phyloP scores from a whole-genome alignment of 2,329 filamentous ascomycete genomes.

The Talaromyces amestolkiae region DNA sequence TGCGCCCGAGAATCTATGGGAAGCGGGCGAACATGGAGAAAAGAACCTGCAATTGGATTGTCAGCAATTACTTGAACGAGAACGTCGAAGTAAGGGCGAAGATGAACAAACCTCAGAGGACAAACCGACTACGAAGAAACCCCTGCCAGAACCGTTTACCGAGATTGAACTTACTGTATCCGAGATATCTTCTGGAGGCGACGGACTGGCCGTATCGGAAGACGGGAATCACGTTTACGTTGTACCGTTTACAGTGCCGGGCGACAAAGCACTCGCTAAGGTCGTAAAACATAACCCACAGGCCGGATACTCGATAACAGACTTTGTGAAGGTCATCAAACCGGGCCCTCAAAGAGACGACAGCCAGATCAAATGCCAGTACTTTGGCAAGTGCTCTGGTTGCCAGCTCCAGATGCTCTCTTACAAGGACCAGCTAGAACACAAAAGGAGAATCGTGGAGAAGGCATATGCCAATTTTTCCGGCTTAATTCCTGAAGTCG shows the following conservation, averaged over 20 bases:
- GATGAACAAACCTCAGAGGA: constrained; percentile 22
- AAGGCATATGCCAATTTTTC: constrained; percentile 93
- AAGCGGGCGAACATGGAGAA: constrained; percentile 59
- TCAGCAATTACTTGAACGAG: constrained; percentile 39
- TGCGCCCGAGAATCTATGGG: constrained; percentile 56
- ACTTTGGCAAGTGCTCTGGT: constrained; percentile 83
- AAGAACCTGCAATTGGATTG: constrained; percentile 67
- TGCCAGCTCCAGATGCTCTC: constrained; percentile 98
- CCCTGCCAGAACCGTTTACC: constrained; percentile 63
- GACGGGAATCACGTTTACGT: constrained; percentile 72
- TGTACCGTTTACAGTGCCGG: constrained; percentile 83
- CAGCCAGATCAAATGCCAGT: constrained; percentile 72
- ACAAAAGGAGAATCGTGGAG: constrained; percentile 83
- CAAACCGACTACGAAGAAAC: constrained; percentile 22
- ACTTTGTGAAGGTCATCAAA: constrained; percentile 74
- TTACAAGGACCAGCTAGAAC: constrained; percentile 77
- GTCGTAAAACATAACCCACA: constrained; percentile 68
- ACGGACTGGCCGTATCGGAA: constrained; percentile 75
- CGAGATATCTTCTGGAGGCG: constrained; percentile 84
- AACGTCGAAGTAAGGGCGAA: constrained; percentile 24
- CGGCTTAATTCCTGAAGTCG: constrained; percentile 68
- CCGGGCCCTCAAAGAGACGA: constrained; percentile 77
- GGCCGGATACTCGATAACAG: constrained; percentile 70
- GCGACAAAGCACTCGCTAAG: constrained; percentile 75
- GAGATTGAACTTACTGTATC: constrained; percentile 81